phyloP scores from a whole-genome alignment of 129 eudicot species.

The Chrysanthemum makinoi region DNA sequence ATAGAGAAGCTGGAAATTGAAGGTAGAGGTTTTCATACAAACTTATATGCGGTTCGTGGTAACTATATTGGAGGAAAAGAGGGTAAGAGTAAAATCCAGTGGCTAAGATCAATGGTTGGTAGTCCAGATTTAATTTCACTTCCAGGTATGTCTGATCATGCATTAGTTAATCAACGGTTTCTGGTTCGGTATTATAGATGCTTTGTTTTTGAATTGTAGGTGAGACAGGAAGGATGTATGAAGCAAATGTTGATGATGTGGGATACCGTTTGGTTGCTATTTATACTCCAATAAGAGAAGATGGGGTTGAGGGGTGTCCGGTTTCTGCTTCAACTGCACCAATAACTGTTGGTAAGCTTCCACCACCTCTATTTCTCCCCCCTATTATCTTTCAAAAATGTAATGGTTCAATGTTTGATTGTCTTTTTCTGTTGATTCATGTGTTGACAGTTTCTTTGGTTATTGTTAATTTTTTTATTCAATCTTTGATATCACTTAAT shows the following conservation, averaged over 20 bases:
- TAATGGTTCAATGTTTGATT: neutral
- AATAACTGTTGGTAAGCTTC: slow-evolving; percentile 75
- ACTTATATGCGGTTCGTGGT: slow-evolving; percentile 85
- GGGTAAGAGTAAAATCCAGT: slow-evolving; percentile 94
- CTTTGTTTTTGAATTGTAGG: slow-evolving; percentile 41
- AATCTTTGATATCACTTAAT: too few relatives aligned
- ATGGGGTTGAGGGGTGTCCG: slow-evolving; percentile 88
- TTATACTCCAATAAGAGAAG: slow-evolving; percentile 94
- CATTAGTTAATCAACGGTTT: neutral
- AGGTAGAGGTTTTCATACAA: slow-evolving; percentile 98
- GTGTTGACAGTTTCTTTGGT: neutral
- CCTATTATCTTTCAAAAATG: neutral
- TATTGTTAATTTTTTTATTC: neutral
- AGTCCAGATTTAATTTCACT: slow-evolving; percentile 97
- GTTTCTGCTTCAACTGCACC: slow-evolving; percentile 95
- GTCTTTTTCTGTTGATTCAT: slow-evolving; percentile 1
- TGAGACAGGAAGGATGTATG: slow-evolving; percentile 98
- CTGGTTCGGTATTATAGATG: neutral
- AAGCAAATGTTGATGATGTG: slow-evolving; percentile 98
- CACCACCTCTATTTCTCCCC: neutral
- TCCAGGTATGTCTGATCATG: slow-evolving; percentile 59
- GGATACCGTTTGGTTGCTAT: slow-evolving; percentile 95
- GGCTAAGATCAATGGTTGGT: slow-evolving; percentile 99
- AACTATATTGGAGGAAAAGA: slow-evolving; percentile 90
- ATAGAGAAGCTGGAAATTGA: slow-evolving; percentile 93